A percentile compares a stretch with the other conserved stretches of the same genome.
These are phyloP conservation scores for Phanerodontia chrysosporium DNA, from an alignment of 768 basidiomycete genomes.

Conservation along the genomic window DNA sequence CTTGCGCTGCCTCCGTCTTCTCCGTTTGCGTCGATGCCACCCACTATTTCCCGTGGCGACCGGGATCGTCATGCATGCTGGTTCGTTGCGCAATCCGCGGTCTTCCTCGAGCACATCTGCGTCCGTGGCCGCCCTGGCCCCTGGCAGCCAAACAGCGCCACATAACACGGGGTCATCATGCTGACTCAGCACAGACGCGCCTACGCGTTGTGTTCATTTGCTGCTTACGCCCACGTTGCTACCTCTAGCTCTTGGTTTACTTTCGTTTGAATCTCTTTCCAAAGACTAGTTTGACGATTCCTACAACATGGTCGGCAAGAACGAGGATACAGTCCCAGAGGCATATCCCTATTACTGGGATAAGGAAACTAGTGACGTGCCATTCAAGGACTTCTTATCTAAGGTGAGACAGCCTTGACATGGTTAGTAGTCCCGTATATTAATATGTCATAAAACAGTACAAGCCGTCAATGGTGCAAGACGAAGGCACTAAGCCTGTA, in stretches of 20 bases:
- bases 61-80: background rate
- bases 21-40: background rate
- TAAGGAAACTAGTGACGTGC: background rate
- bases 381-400: slow-evolving; percentile 24
- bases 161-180: slow-evolving; percentile 1
- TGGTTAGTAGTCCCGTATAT: background rate
- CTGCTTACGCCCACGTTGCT: background rate
- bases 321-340: slow-evolving; percentile 2
- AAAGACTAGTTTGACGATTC: background rate
- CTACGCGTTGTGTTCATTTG: background rate
- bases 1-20: background rate
- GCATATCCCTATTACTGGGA: slow-evolving; percentile 7
- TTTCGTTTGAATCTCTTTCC: background rate
- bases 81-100: background rate
- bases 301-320: background rate
- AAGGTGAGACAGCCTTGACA: slow-evolving; percentile 37
- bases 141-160: slow-evolving; percentile 1
- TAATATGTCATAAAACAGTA: slow-evolving; percentile 39
- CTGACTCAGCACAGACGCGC: background rate
- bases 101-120: background rate
- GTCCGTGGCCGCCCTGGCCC: background rate
- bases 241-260: background rate
- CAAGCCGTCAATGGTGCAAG: slow-evolving; percentile 73
- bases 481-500: slow-evolving; percentile 74
- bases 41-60: background rate